These are phyloP conservation scores for Neurospora africana DNA, from an alignment of 495 filamentous ascomycete genomes.

Conservation along the genomic window DNA sequence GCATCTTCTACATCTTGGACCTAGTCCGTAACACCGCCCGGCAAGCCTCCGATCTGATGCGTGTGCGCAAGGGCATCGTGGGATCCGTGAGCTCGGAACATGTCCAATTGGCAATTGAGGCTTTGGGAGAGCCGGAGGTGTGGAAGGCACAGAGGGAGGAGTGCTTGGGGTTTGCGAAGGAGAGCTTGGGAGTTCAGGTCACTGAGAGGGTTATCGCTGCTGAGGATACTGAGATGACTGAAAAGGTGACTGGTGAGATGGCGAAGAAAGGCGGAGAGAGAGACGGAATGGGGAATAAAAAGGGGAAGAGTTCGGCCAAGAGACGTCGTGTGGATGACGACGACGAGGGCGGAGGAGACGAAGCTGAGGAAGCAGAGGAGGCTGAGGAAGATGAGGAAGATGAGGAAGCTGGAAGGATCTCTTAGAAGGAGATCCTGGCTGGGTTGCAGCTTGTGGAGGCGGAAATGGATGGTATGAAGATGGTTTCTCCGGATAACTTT, in stretches of 20 bases:
- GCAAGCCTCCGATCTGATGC: neutral
- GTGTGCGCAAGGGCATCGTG: neutral
- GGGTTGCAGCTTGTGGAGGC: neutral
- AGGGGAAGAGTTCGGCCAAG: neutral
- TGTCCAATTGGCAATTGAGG: neutral
- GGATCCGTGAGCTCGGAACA: neutral
- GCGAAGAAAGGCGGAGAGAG: neutral
- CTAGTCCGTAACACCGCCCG: neutral
- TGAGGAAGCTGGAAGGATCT: neutral
- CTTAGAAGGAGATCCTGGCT: neutral
- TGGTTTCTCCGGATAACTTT: neutral
- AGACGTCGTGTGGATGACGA: neutral
- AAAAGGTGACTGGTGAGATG: neutral
- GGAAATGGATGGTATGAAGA: neutral
- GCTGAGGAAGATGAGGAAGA: neutral
- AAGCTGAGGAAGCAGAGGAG: neutral
- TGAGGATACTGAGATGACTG: neutral
- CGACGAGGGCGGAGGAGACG: neutral
- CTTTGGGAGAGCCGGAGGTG: neutral
- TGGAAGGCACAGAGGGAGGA: neutral
- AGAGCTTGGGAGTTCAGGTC: neutral
- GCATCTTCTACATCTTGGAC: neutral
- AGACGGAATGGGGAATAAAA: neutral
- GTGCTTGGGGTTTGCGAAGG: neutral
- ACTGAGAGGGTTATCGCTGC: neutral